Base-by-base conservation (phyloP, 2,329 filamentous ascomycete genomes). In the Hypoxylon sp. region DNA sequence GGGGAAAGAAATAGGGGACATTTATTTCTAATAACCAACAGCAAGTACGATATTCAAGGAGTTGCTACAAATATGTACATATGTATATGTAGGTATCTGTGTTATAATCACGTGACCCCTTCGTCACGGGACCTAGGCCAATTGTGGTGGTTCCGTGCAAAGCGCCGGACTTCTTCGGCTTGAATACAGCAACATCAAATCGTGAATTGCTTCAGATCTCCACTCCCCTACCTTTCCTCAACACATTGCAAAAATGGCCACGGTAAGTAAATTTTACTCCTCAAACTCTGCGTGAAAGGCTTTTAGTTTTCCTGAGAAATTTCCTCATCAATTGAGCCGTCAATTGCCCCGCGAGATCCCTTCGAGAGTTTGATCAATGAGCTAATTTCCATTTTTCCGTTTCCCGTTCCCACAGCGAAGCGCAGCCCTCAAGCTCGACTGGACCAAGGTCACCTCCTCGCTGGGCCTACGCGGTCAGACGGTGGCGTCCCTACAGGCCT, bases 361-460 rank as follows among this genome's bases (percentile, higher is more conserved):
- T 6, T 39, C 50, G 42, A 13, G 35, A 67, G 63, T 29, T 55
- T 22, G 14, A 50, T 69, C 64, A 48, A 74, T 86, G 86, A 87
- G 85, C 86, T 88, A 87, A 88, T 87, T 87, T 85, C 79, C 74
- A 75, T 68, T 50, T 64, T 66, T 74, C 72, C 63, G 74, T 69
- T 59, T 55, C 48, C 63, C 66, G 29, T 9, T 69, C 82, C 83
- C 35, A 1, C 29, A 98, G 95, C 92, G 94, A 89, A 97, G 94
- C 90, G 94, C 95, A 88, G 94, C 95, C 84, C 90, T 97, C 85
- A 99, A 98, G 90, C 90, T 99, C 88, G 96, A 99, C 91, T 99
- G 96, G 96, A 90, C 90, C 86, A 96, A 97, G 87, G 90, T 99
- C 80, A 92, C 92, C 84, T 90, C 89, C 85, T 97, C 95, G 80